These are phyloP conservation scores for Sisymbrium irio DNA, from an alignment of 345 rosid species.

Conservation along the genomic window DNA sequence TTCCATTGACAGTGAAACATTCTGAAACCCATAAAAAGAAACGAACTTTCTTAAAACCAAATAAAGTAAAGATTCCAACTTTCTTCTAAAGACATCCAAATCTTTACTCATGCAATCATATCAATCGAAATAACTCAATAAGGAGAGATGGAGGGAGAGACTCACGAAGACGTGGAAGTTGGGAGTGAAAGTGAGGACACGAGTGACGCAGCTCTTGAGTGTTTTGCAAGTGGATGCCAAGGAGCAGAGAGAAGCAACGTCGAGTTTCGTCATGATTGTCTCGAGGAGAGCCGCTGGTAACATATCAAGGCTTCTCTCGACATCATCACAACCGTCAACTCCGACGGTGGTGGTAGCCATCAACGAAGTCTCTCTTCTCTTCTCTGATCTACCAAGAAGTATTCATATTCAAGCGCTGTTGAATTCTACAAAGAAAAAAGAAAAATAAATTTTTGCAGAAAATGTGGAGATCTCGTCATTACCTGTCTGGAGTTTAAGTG, in stretches of 20 bases:
- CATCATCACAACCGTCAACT: conserved; percentile 24
- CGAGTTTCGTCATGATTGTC: conserved; percentile 73
- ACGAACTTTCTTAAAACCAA: no score
- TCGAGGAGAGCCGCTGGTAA: conserved; percentile 65
- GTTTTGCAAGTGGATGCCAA: conserved; percentile 63
- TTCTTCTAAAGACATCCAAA: background rate
- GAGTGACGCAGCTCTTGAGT: conserved; percentile 53
- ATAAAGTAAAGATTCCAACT: background rate
- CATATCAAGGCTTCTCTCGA: conserved; percentile 50
- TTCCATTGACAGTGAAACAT: conserved; percentile 41
- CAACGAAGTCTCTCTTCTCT: background rate
- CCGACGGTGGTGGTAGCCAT: conserved; percentile 24
- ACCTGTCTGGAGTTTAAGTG: background rate
- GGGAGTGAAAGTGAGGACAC: conserved; percentile 73
- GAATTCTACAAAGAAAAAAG: background rate
- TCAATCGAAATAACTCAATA: background rate
- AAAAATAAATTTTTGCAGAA: background rate
- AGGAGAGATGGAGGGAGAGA: background rate
- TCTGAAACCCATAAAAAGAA: conserved; percentile 12
- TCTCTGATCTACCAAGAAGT: background rate
- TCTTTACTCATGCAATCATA: background rate
- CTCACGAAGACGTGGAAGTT: conserved; percentile 69
- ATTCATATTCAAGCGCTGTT: background rate
- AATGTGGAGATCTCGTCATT: conserved; percentile 8
- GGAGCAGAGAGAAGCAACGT: conserved; percentile 75